These are phyloP conservation scores for Aurantiochytrium sp. DNA, from an alignment of 108 stramenopile genomes.

Conservation along the genomic window DNA sequence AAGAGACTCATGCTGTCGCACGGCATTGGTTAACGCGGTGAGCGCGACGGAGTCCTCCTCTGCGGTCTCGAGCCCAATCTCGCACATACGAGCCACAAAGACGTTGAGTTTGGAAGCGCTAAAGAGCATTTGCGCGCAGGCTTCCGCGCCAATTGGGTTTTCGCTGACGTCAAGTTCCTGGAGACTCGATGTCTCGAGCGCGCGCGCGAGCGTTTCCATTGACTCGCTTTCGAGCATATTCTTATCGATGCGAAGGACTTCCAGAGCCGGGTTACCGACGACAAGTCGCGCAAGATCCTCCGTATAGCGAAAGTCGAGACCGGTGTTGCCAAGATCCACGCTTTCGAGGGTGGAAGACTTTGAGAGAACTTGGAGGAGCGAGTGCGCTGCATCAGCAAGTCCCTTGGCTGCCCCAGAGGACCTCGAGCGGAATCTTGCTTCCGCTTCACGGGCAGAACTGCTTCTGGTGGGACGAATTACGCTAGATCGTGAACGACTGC, in stretches of 20 bases:
- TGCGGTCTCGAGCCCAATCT: background rate
- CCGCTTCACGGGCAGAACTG: background rate
- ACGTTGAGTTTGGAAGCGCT: background rate
- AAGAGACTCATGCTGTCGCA: background rate
- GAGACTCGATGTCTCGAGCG: background rate
- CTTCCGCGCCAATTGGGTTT: background rate
- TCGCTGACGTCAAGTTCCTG: background rate
- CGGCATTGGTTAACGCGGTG: background rate
- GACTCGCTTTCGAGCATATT: background rate
- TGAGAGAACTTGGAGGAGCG: too few relatives aligned
- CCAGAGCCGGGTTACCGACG: background rate
- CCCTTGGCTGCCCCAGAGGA: too few relatives aligned
- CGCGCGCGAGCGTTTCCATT: background rate
- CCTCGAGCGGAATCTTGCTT: too few relatives aligned
- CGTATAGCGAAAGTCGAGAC: background rate
- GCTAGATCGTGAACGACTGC: background rate
- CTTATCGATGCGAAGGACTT: background rate
- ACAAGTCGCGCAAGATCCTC: background rate
- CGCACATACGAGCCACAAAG: background rate
- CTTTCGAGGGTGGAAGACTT: background rate
- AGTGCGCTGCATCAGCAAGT: too few relatives aligned
- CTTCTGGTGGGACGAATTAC: too few relatives aligned
- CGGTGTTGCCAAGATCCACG: background rate
- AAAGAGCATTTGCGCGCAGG: background rate
- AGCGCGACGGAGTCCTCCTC: background rate